A percentile compares a stretch with the other conserved stretches of the same genome.
These are phyloP conservation scores for Acorus gramineus DNA, from an alignment of 106 monocot genomes.

Conservation along the genomic window DNA sequence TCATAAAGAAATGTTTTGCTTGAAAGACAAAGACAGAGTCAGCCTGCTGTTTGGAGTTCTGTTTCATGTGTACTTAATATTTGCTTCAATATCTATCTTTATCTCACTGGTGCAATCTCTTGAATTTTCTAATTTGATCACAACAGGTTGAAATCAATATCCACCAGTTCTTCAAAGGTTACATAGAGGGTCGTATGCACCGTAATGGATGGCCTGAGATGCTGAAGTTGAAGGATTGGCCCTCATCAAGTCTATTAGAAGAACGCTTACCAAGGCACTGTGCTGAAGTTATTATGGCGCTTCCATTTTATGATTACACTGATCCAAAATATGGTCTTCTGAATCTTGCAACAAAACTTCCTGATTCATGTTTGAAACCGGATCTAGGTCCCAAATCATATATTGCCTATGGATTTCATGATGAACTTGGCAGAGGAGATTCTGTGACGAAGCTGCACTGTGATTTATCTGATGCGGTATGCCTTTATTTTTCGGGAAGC, in stretches of 20 bases:
- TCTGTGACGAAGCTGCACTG: slow-evolving; percentile 34
- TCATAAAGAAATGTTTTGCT: too few species aligned
- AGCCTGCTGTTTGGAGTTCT: too few species aligned
- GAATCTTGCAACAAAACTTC: slow-evolving; percentile 23
- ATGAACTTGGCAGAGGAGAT: slow-evolving; percentile 34
- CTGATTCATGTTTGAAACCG: slow-evolving; percentile 24
- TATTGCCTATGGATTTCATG: slow-evolving; percentile 26
- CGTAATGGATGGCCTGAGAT: slow-evolving; percentile 33
- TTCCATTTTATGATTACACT: slow-evolving; percentile 28
- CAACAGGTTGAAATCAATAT: slow-evolving; percentile 32
- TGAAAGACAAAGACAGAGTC: too few species aligned
- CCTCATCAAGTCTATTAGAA: slow-evolving; percentile 24
- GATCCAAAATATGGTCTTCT: slow-evolving; percentile 19
- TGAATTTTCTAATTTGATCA: too few species aligned
- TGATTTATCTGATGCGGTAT: slow-evolving; percentile 34
- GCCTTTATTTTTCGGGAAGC: not conserved
- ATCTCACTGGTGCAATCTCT: too few species aligned
- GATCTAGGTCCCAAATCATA: slow-evolving; percentile 36
- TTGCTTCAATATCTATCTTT: too few species aligned
- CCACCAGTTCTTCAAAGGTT: slow-evolving; percentile 27
- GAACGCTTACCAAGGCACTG: slow-evolving; percentile 32
- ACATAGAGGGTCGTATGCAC: slow-evolving; percentile 20
- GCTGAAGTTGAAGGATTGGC: slow-evolving; percentile 36
- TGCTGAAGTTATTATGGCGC: slow-evolving; percentile 25
- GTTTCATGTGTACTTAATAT: too few species aligned